These are phyloP conservation scores for Pythium rishiriense DNA, from an alignment of 352 stramenopile species.

Conservation along the genomic window DNA sequence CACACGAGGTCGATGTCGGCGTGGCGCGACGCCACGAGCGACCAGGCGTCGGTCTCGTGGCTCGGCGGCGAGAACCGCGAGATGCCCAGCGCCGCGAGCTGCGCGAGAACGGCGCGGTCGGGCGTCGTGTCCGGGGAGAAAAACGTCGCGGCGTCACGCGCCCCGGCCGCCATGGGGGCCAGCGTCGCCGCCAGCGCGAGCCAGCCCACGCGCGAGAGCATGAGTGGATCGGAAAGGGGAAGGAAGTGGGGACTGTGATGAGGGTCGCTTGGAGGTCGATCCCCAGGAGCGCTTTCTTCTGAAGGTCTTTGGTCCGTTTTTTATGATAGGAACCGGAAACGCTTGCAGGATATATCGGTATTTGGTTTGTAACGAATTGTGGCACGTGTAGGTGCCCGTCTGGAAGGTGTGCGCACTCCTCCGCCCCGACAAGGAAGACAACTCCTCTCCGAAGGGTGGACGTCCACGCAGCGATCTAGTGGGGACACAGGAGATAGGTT, in stretches of 20 bases:
- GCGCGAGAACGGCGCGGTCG: constrained; percentile 34
- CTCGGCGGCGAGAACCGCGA: constrained; percentile 39
- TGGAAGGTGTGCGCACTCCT: too few species aligned
- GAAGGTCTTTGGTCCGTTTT: too few species aligned
- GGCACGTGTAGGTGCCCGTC: too few species aligned
- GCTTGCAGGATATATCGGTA: too few species aligned
- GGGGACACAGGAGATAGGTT: too few species aligned
- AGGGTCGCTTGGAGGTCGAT: too few species aligned
- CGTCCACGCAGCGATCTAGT: too few species aligned
- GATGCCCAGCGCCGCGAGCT: constrained; percentile 57
- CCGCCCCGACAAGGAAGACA: too few species aligned
- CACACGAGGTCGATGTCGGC: constrained; percentile 71
- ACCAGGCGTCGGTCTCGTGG: constrained; percentile 37
- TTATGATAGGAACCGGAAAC: too few species aligned
- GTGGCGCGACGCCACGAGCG: constrained; percentile 40
- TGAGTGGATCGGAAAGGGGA: not conserved
- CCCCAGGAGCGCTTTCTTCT: too few species aligned
- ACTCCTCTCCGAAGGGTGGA: too few species aligned
- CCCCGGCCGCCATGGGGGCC: not conserved
- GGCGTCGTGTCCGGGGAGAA: constrained; percentile 45
- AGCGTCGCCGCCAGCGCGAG: constrained; percentile 12
- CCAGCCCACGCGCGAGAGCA: constrained; percentile 10
- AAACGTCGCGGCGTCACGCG: constrained; percentile 38
- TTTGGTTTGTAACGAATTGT: too few species aligned
- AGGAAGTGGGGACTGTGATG: not conserved